A percentile compares a stretch with the other conserved stretches of the same genome.
Evolutionary conservation across 1,139 yeast species (phyloP).

Genomic region (Hansenula anomala): DNA sequence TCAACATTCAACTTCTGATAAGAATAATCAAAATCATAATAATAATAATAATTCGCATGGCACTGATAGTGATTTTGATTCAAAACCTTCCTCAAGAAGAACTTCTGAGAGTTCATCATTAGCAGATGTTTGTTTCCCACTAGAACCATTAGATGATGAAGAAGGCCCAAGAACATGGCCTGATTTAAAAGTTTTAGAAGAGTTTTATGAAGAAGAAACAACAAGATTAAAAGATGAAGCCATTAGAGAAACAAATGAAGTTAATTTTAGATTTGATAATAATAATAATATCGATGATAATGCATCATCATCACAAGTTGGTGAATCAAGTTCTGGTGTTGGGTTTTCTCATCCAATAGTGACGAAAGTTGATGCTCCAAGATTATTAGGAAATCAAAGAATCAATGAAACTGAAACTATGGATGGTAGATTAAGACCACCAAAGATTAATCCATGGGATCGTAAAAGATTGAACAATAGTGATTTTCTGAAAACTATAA

Average conservation of each 20-base stretch:
- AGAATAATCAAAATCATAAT: not conserved
- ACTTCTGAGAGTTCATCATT: conserved; percentile 68
- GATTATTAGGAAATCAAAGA: conserved; percentile 34
- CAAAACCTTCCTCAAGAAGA: conserved; percentile 72
- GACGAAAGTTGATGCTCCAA: conserved; percentile 36
- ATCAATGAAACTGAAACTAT: conserved; percentile 64
- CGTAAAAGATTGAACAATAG: conserved; percentile 26
- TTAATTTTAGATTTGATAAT: conserved; percentile 30
- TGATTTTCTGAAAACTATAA: conserved; percentile 19
- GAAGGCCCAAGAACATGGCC: conserved; percentile 59
- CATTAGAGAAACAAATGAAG: conserved; percentile 35
- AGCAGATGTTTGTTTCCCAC: conserved; percentile 85
- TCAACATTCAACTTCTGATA: not conserved
- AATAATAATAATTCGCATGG: conserved; percentile 11
- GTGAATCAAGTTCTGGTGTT: conserved; percentile 17
- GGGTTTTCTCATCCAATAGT: conserved; percentile 35
- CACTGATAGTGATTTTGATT: conserved; percentile 27
- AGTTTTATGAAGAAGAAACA: conserved; percentile 68
- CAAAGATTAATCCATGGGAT: conserved; percentile 75
- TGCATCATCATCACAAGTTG: conserved; percentile 22
- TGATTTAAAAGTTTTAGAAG: conserved; percentile 67
- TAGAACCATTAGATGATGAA: conserved; percentile 44
- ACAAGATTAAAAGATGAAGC: conserved; percentile 40
- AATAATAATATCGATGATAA: conserved; percentile 17
- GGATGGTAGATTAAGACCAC: conserved; percentile 65